phyloP scores from a whole-genome alignment of 208 protist species.

The Leishmania aethiopica region DNA sequence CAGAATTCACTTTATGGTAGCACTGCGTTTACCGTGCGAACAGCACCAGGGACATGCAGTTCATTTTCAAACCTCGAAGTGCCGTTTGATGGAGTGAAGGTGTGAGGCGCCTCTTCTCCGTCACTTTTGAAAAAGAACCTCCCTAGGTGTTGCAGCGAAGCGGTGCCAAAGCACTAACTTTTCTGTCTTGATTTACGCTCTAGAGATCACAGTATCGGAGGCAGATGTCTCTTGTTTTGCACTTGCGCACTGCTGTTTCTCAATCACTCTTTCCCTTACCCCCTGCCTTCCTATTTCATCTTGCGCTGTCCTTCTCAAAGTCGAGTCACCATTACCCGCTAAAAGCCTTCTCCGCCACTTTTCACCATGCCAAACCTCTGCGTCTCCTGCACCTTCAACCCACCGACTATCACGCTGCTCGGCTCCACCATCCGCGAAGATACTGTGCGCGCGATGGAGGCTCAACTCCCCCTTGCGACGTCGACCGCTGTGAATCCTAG shows the following conservation, averaged over 20 bases:
- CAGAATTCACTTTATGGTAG: not conserved
- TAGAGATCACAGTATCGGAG: not conserved
- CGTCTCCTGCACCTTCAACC: constrained; percentile 91
- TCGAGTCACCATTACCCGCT: not conserved
- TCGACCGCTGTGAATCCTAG: constrained; percentile 73
- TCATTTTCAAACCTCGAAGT: not conserved
- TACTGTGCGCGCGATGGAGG: constrained; percentile 83
- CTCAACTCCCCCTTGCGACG: constrained; percentile 67
- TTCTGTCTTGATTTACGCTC: not conserved
- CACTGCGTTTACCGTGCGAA: not conserved
- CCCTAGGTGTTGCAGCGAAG: not conserved
- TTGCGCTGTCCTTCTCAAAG: not conserved
- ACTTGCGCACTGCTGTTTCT: not conserved
- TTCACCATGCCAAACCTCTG: constrained; percentile 90
- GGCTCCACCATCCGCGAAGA: constrained; percentile 89
- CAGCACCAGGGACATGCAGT: not conserved
- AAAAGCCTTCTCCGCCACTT: not conserved
- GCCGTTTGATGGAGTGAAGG: not conserved
- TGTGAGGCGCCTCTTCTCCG: no score
- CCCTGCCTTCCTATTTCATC: not conserved
- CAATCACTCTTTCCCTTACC: not conserved
- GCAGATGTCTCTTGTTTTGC: not conserved
- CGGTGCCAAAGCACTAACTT: not conserved
- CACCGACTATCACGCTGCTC: constrained; percentile 85
- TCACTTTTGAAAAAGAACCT: no score